These are phyloP conservation scores for Globisporangium alternatum DNA, from an alignment of 352 stramenopile genomes.

Conservation along the genomic window DNA sequence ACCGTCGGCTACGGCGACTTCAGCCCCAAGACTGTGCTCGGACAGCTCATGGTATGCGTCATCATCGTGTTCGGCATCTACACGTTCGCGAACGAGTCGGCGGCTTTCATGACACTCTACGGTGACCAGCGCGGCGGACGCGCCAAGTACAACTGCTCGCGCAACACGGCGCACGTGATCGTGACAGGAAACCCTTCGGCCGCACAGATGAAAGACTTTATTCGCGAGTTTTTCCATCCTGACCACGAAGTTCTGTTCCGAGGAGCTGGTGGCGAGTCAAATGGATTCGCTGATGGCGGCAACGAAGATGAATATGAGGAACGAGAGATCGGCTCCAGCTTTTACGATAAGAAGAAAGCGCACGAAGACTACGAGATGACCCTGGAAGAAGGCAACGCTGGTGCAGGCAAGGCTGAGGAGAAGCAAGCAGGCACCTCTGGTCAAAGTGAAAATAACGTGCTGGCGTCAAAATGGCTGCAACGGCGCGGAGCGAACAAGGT, in stretches of 20 bases:
- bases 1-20: conserved; percentile 88
- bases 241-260: conserved; percentile 63
- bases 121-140: conserved; percentile 55
- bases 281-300: conserved; percentile 20
- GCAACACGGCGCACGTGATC: conserved; percentile 80
- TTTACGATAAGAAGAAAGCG: neutral
- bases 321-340: conserved; percentile 1
- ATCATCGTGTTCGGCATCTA: conserved; percentile 89
- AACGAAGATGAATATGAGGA: conserved; percentile 9
- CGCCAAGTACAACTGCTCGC: conserved; percentile 58
- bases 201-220: conserved; percentile 82
- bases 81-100: conserved; percentile 82
- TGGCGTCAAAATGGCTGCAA: conserved; percentile 51
- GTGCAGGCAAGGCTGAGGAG: neutral
- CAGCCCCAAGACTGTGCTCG: conserved; percentile 78
- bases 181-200: conserved; percentile 79
- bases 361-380: neutral
- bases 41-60: conserved; percentile 69
- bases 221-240: conserved; percentile 87
- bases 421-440: neutral
- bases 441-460: neutral
- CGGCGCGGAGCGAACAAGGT: conserved; percentile 40
- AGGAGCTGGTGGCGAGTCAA: neutral
- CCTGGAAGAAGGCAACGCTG: conserved; percentile 14
- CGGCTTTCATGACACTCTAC: conserved; percentile 74